A percentile compares a stretch with the other conserved stretches of the same genome.
Conservation (phyloP, 1,284 basidiomycete species). For the Blastosporella zonata region DNA sequence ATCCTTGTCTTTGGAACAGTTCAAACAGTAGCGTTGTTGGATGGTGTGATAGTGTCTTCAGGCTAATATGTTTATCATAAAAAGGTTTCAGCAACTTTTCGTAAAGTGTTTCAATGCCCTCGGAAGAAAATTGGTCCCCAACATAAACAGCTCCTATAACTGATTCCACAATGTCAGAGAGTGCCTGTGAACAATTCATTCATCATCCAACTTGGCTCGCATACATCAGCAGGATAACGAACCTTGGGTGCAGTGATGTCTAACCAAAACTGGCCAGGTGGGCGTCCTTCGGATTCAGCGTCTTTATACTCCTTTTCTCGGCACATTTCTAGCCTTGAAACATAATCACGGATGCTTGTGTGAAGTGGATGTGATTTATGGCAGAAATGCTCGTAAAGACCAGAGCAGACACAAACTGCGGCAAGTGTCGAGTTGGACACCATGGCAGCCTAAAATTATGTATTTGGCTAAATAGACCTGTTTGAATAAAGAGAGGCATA, state of each 20-base stretch:
- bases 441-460: slow-evolving; percentile 61
- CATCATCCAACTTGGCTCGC: neutral
- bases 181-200: slow-evolving; percentile 40
- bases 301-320: slow-evolving; percentile 47
- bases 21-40: slow-evolving; percentile 74
- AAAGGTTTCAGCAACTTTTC: slow-evolving; percentile 67
- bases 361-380: slow-evolving; percentile 53
- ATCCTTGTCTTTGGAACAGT: slow-evolving; percentile 64
- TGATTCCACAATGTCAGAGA: slow-evolving; percentile 77
- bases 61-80: slow-evolving; percentile 66
- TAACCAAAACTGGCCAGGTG: slow-evolving; percentile 71
- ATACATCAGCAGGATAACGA: slow-evolving; percentile 1
- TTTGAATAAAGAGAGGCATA: slow-evolving; percentile 26
- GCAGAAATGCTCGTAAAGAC: slow-evolving; percentile 59
- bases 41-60: slow-evolving; percentile 68
- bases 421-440: slow-evolving; percentile 75
- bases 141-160: slow-evolving; percentile 73
- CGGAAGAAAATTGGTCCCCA: slow-evolving; percentile 63
- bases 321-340: slow-evolving; percentile 43
- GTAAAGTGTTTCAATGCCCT: slow-evolving; percentile 62
- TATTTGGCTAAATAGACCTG: neutral
- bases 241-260: slow-evolving; percentile 77
- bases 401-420: slow-evolving; percentile 66
- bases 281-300: slow-evolving; percentile 45
- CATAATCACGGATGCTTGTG: slow-evolving; percentile 52